These are phyloP conservation scores for Naganishia kalamii DNA, from an alignment of 768 basidiomycete genomes.

Conservation along the genomic window DNA sequence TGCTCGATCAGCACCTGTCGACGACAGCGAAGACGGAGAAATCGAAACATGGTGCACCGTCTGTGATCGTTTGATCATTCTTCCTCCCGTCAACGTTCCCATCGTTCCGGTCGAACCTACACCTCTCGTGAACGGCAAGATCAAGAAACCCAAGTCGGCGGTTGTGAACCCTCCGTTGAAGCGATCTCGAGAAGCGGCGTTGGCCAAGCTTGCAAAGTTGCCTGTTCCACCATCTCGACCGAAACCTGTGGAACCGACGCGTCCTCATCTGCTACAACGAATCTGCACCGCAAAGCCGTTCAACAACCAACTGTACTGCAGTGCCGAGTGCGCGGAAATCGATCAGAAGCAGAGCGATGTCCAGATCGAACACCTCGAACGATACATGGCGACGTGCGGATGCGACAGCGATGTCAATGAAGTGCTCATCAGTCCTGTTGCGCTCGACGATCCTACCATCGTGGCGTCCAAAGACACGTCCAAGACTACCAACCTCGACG, in stretches of 20 bases:
- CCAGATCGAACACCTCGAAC: slow-evolving; percentile 15
- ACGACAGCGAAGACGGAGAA: slow-evolving; percentile 17
- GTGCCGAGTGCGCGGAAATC: slow-evolving; percentile 16
- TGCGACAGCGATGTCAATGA: slow-evolving; percentile 5
- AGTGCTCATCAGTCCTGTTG: slow-evolving; percentile 15
- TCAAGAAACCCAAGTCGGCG: background rate
- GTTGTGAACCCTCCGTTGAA: slow-evolving; percentile 8
- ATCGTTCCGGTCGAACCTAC: background rate
- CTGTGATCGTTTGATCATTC: slow-evolving; percentile 23
- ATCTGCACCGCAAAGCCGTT: background rate
- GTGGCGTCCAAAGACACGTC: background rate
- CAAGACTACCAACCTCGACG: slow-evolving; percentile 1
- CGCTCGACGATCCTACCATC: background rate
- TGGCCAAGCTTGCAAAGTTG: slow-evolving; percentile 13
- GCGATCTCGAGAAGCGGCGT: slow-evolving; percentile 6
- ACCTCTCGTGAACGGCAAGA: background rate
- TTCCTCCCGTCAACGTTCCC: background rate
- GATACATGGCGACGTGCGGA: slow-evolving; percentile 8
- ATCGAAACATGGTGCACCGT: slow-evolving; percentile 24
- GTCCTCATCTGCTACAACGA: background rate
- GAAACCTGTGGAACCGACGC: slow-evolving; percentile 19
- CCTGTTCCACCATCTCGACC: slow-evolving; percentile 11
- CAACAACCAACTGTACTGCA: slow-evolving; percentile 24
- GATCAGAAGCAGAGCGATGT: slow-evolving; percentile 12
- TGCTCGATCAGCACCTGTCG: background rate